Evolutionary conservation across 345 rosid genomes (phyloP).

Genomic region (Aquilaria yunnanensis): DNA sequence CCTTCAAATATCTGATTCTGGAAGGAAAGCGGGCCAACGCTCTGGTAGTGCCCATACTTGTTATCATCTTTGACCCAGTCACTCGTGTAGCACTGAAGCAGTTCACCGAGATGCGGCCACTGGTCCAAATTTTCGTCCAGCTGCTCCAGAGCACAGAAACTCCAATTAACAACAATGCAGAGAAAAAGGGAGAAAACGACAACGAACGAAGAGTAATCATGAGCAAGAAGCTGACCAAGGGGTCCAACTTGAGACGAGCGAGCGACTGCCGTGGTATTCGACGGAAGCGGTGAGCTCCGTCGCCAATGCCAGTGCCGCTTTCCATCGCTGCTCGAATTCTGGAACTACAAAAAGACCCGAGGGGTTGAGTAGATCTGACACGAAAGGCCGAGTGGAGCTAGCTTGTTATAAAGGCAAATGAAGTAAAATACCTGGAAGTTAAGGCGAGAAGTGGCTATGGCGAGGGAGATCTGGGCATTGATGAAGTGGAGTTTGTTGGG

Average conservation of each 20-base stretch:
- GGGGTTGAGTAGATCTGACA: constrained; percentile 8
- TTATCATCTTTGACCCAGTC: constrained; percentile 94
- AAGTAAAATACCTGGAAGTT: constrained; percentile 3
- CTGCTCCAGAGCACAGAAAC: constrained; percentile 26
- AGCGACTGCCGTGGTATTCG: constrained; percentile 43
- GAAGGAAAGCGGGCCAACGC: constrained; percentile 49
- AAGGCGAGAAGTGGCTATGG: background rate
- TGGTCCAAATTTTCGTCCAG: constrained; percentile 85
- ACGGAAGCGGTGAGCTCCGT: constrained; percentile 47
- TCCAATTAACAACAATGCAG: background rate
- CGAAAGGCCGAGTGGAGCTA: background rate
- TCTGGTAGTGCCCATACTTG: constrained; percentile 89
- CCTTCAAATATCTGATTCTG: constrained; percentile 93
- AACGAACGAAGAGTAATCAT: background rate
- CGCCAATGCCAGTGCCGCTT: constrained; percentile 5
- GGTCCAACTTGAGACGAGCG: constrained; percentile 51
- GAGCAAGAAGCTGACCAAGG: constrained; percentile 32
- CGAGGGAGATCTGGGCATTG: too few relatives aligned
- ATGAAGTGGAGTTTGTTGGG: too few relatives aligned
- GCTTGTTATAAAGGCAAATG: background rate
- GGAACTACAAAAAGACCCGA: background rate
- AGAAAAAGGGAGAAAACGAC: background rate
- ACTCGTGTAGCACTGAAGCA: constrained; percentile 76
- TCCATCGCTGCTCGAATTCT: constrained; percentile 18
- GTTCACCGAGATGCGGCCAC: constrained; percentile 94